A percentile compares a stretch with the other conserved stretches of the same genome.
Evolutionary conservation across 192 early-diverging fungal genomes (phyloP).

Genomic region (Coemansia javaensis): DNA sequence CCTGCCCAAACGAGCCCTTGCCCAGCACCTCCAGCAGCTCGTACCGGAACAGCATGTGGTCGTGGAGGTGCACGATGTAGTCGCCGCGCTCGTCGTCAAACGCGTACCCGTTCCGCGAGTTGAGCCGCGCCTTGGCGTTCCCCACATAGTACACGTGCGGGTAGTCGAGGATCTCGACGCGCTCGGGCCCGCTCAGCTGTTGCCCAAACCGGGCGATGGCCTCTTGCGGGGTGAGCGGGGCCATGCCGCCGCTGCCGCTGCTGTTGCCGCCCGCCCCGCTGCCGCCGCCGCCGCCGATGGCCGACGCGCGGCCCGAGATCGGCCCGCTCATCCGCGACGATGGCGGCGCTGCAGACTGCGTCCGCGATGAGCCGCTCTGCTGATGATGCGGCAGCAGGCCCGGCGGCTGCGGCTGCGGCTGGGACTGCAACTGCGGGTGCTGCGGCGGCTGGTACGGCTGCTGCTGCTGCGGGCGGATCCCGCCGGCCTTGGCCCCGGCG

Average conservation of each 20-base stretch:
- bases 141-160: slow-evolving; percentile 88
- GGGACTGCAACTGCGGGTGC: neutral
- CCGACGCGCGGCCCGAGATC: slow-evolving; percentile 10
- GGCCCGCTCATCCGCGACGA: slow-evolving; percentile 16
- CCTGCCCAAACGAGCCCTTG: slow-evolving; percentile 94
- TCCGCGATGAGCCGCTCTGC: slow-evolving; percentile 5
- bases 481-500: slow-evolving; percentile 2
- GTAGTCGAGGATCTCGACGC: slow-evolving; percentile 77
- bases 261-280: too few species aligned
- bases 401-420: slow-evolving; percentile 10
- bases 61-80: slow-evolving; percentile 77
- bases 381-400: neutral
- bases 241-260: slow-evolving; percentile 42
- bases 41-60: slow-evolving; percentile 91
- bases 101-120: slow-evolving; percentile 28
- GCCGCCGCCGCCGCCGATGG: slow-evolving; percentile 13
- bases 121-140: slow-evolving; percentile 56
- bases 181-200: slow-evolving; percentile 80
- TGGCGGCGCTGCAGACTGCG: slow-evolving; percentile 18
- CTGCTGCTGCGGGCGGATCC: neutral
- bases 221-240: slow-evolving; percentile 56
- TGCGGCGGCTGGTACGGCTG: neutral
- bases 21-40: slow-evolving; percentile 88
- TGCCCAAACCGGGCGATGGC: slow-evolving; percentile 64
- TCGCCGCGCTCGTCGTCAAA: slow-evolving; percentile 95